Percentiles rank a stretch among this genome's conserved stretches.
These are phyloP conservation scores for Pezicula radicicola DNA, from an alignment of 2,329 filamentous ascomycete species.

Conservation along the genomic window DNA sequence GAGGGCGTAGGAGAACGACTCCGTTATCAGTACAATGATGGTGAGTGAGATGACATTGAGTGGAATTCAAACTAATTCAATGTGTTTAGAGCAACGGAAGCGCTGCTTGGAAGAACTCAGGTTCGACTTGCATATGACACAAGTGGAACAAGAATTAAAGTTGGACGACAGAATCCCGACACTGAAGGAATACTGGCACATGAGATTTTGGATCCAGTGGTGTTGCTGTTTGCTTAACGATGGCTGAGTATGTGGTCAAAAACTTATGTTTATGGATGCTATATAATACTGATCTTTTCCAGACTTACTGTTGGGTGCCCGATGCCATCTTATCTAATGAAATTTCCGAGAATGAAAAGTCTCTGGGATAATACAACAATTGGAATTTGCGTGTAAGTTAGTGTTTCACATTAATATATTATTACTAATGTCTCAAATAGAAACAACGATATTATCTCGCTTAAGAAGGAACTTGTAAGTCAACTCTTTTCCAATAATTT, in stretches of 20 bases:
- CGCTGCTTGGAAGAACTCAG: slow-evolving; percentile 18
- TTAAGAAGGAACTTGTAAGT: slow-evolving; percentile 18
- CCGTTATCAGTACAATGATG: slow-evolving; percentile 8
- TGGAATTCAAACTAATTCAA: background rate
- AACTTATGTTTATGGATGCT: background rate
- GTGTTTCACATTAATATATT: background rate
- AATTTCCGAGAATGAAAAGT: slow-evolving; percentile 7
- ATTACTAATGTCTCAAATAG: background rate
- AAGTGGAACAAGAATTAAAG: slow-evolving; percentile 17
- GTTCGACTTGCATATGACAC: slow-evolving; percentile 15
- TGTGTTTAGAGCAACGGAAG: slow-evolving; percentile 7
- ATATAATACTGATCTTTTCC: too few species aligned
- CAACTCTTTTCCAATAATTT: too few species aligned
- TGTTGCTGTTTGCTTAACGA: slow-evolving; percentile 14
- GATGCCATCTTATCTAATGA: slow-evolving; percentile 11
- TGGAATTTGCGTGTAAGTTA: slow-evolving; percentile 17
- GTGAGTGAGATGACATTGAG: slow-evolving; percentile 1
- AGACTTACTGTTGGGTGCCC: slow-evolving; percentile 1
- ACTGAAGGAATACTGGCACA: slow-evolving; percentile 18
- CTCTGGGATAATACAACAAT: slow-evolving; percentile 21
- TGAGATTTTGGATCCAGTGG: slow-evolving; percentile 23
- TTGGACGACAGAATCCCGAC: slow-evolving; percentile 14
- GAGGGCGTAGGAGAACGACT: slow-evolving; percentile 17
- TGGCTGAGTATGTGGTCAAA: slow-evolving; percentile 15
- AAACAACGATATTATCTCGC: slow-evolving; percentile 20